Evolutionary conservation across 1,284 basidiomycete genomes (phyloP), one percentile per base, ranked within the genome.

Genomic region (Xerocomus amazonicus): DNA sequence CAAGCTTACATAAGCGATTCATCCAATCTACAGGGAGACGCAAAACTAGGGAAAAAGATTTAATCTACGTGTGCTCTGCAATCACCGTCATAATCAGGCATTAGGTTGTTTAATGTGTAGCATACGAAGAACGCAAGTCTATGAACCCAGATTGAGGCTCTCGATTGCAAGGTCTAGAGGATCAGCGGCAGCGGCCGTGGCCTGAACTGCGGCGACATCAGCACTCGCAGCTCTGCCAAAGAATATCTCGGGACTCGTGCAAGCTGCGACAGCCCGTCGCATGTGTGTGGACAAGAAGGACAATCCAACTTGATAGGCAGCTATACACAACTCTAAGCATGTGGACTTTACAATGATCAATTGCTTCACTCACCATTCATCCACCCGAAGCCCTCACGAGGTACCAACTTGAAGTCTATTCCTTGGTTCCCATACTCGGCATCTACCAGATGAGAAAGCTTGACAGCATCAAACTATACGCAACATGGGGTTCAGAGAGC

Each of bases 381-480:
- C 93, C 92, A 95, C 4, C 96, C 96, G 63, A 99, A 99, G 47
- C 96, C 96, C 73, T 98, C 96, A 19, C 93, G 80, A 45, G 93
- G 93, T 32, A 97, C 87, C 79, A 92, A 88, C 76, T 93, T 92
- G 75, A 98, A 98, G 73, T 97, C 94, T 59, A 95, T 79, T 47
- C 96, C 96, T 70, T 99, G 96, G 71, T 98, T 99, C 12, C 96
- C 97, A 68, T 98, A 98, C 73, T 99, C 96, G 39, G 96, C 96
- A 63, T 96, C 94, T 5, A 99, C 95, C 52, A 97, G 78, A 71
- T 97, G 95, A 3, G 91, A 94, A 17, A 96, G 78, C 66, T 87
- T 90, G 59, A 98, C 96, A 0, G 94, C 96, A 63, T 99, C 95
- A 66, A 97, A 98, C 85, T 90, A 57, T 3, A 51, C 35, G 8